Conservation (phyloP, 1,139 yeast genomes). For the Pichia cactophila region DNA sequence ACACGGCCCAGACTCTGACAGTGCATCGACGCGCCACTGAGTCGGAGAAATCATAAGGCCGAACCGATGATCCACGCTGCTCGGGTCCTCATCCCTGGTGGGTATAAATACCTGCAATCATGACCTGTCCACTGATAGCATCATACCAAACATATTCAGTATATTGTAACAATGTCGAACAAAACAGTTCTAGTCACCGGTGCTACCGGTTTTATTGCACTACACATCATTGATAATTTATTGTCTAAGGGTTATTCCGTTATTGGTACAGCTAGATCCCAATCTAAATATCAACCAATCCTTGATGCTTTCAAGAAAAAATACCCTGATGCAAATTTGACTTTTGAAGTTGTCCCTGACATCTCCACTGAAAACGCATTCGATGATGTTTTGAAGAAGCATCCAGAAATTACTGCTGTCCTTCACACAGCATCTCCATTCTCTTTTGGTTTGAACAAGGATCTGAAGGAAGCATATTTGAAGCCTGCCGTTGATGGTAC, state of each 20-base stretch:
- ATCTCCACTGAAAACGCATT: constrained; percentile 31
- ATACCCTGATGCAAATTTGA: constrained; percentile 26
- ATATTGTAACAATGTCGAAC: not conserved
- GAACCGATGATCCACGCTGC: no score
- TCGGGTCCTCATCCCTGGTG: no score
- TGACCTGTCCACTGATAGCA: no score
- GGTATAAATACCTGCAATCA: no score
- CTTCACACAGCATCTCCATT: constrained; percentile 58
- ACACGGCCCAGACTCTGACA: no score
- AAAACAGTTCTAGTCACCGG: constrained; percentile 16
- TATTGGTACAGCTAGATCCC: constrained; percentile 33
- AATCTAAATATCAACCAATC: constrained; percentile 26
- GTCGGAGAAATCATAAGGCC: no score
- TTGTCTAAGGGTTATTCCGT: constrained; percentile 26
- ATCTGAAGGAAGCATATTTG: constrained; percentile 22
- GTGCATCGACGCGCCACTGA: no score
- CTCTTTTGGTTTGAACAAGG: constrained; percentile 19
- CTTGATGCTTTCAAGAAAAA: constrained; percentile 22
- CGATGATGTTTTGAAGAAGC: constrained; percentile 37
- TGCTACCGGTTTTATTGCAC: constrained; percentile 19
- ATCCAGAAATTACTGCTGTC: constrained; percentile 45
- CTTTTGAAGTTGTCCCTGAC: constrained; percentile 31
- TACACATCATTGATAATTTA: constrained; percentile 26
- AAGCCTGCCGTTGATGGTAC: constrained; percentile 50
- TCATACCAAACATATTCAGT: no score